Conservation (phyloP, 2,329 filamentous ascomycete species). For the Didymella pinodella region DNA sequence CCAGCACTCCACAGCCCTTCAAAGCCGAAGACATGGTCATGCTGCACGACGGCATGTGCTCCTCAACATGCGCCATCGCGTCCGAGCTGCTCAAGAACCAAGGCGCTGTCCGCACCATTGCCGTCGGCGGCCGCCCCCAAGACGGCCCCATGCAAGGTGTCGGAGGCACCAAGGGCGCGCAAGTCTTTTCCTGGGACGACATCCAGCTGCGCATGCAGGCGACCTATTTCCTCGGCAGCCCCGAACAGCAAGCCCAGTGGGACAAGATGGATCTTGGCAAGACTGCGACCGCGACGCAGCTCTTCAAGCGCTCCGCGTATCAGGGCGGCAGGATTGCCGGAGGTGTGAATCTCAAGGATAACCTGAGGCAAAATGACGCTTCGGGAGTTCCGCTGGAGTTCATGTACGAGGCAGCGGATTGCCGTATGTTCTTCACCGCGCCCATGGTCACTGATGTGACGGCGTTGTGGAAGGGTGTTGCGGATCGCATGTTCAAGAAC, state of each 20-base stretch:
- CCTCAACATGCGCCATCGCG: conserved; percentile 57
- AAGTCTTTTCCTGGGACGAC: conserved; percentile 48
- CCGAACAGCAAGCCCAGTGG: conserved; percentile 42
- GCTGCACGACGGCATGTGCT: conserved; percentile 57
- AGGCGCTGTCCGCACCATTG: conserved; percentile 54
- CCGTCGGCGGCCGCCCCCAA: conserved; percentile 54
- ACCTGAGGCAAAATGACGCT: conserved; percentile 48
- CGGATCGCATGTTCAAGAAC: conserved; percentile 46
- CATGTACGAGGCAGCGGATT: conserved; percentile 54
- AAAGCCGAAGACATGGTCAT: conserved; percentile 52
- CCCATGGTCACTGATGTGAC: conserved; percentile 48
- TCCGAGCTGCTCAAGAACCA: conserved; percentile 57
- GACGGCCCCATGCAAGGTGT: conserved; percentile 55
- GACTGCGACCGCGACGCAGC: conserved; percentile 45
- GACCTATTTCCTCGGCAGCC: conserved; percentile 42
- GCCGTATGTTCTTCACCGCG: conserved; percentile 52
- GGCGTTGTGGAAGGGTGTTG: conserved; percentile 50
- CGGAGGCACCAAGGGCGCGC: conserved; percentile 56
- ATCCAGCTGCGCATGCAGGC: conserved; percentile 44
- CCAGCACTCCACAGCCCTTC: conserved; percentile 47
- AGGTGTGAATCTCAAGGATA: conserved; percentile 50
- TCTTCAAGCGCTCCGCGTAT: conserved; percentile 45
- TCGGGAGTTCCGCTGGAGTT: conserved; percentile 52
- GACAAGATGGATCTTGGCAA: conserved; percentile 40
- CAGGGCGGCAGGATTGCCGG: conserved; percentile 34